A percentile compares a stretch with the other conserved stretches of the same genome.
These are phyloP conservation scores for Nakazawaea wyomingensis DNA, from an alignment of 805 yeast genomes.

Conservation along the genomic window DNA sequence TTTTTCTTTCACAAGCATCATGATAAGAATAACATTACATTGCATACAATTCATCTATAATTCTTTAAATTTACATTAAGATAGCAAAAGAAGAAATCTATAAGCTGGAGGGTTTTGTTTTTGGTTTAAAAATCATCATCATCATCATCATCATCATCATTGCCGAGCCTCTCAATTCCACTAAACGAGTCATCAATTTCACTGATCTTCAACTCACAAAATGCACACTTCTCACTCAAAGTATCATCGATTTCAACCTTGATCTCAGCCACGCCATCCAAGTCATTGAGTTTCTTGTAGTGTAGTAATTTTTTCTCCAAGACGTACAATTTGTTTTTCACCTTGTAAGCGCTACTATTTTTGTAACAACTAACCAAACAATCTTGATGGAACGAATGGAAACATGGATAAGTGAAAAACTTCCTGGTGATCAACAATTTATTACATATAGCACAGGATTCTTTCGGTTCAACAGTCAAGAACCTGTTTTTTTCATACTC, in stretches of 20 bases:
- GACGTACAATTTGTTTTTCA: constrained; percentile 56
- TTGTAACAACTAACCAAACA: constrained; percentile 66
- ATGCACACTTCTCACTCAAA: constrained; percentile 59
- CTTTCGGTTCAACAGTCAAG: constrained; percentile 75
- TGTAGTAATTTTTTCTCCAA: constrained; percentile 40
- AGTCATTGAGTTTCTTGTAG: constrained; percentile 1
- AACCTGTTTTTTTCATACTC: constrained; percentile 45
- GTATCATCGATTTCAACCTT: constrained; percentile 51
- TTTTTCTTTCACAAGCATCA: too few species aligned
- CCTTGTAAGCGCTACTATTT: constrained; percentile 59
- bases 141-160: constrained; percentile 1
- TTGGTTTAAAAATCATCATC: neutral
- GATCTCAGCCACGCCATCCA: constrained; percentile 23
- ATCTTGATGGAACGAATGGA: constrained; percentile 84
- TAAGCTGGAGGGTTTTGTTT: too few species aligned
- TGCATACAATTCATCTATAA: too few species aligned
- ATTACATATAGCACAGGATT: constrained; percentile 71
- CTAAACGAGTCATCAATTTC: constrained; percentile 46
- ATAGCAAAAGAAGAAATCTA: too few species aligned
- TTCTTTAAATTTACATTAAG: too few species aligned
- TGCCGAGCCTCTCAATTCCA: neutral
- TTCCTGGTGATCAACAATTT: constrained; percentile 64
- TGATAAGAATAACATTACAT: too few species aligned
- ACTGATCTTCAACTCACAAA: constrained; percentile 71
- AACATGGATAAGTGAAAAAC: constrained; percentile 83